Base-by-base conservation (phyloP, 2,329 filamentous ascomycete species). In the Arthrobotrys conoides region DNA sequence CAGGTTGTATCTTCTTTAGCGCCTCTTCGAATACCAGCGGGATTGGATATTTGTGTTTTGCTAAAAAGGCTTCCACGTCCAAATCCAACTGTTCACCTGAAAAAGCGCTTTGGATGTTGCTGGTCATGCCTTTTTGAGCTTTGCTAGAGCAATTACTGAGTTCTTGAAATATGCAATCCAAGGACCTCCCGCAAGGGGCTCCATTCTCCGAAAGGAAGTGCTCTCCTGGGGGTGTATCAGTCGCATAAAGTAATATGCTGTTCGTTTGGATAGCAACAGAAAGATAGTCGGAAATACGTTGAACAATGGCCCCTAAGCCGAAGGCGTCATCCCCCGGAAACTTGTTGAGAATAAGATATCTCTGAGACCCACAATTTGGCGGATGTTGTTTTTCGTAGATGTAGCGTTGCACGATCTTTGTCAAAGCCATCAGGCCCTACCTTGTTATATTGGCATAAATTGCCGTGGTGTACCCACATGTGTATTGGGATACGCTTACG, bases 101-200 rank as follows among this genome's bases (percentile, higher is more conserved):
- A 48, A 77, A 71, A 18, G 68, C 10, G 24, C 59, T 71, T n/a
- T 64, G 73, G 14, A 44, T 53, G 4, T 67, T 55, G 22, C 30
- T 63, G 18, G 48, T 22, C n/a, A 77, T 3, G 12, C 73, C 73
- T 16, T 63, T 22, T 38, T 77, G 73, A 8, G 36, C 27, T 55
- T 51, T 14, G 3, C 36, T 67, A 6, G 59, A 68, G 14, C 67
- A 77, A 30, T 77, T 77, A 20, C 73, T 77, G 9, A 77, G 38
- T 18, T 64, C 44, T 24, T 81, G 80, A 41, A 82, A 82, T 12
- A 81, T 80, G 10, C 76, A 81, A 53, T 81, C 79, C 4, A 82
- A 66, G 0, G 80, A 81, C 22, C 77, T 76, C 4, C 80, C 77
- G 22, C 81, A 81, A 14, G 48, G 10, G 5, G 18, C 36, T n/a